Conservation (phyloP, 371 early-diverging fungal species). For the Lichtheimia ornata region DNA sequence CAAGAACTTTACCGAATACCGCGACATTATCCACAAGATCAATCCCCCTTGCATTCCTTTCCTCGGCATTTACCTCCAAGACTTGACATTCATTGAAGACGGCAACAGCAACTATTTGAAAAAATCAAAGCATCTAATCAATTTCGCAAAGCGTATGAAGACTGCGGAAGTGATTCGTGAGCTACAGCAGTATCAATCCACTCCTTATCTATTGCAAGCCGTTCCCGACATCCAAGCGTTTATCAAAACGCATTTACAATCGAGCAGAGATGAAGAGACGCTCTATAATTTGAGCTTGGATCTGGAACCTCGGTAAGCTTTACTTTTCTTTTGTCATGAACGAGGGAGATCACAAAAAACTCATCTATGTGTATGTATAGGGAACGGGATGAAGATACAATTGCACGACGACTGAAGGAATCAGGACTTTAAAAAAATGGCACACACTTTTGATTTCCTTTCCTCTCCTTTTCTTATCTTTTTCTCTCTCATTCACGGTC, state of each 20-base stretch:
- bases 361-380: slow-evolving; percentile 11
- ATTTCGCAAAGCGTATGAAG: slow-evolving; percentile 87
- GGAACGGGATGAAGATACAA: slow-evolving; percentile 65
- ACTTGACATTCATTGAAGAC: slow-evolving; percentile 91
- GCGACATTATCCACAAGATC: slow-evolving; percentile 80
- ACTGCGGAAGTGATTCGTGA: slow-evolving; percentile 88
- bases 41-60: slow-evolving; percentile 95
- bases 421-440: slow-evolving; percentile 63
- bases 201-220: slow-evolving; percentile 74
- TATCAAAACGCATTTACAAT: slow-evolving; percentile 64
- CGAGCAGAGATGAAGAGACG: slow-evolving; percentile 67
- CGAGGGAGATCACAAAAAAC: neutral
- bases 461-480: no score
- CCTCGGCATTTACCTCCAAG: slow-evolving; percentile 85
- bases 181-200: slow-evolving; percentile 88
- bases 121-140: slow-evolving; percentile 70
- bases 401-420: slow-evolving; percentile 61
- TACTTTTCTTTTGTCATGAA: neutral
- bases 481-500: no score
- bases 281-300: slow-evolving; percentile 71
- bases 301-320: slow-evolving; percentile 67
- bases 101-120: slow-evolving; percentile 83
- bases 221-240: slow-evolving; percentile 85
- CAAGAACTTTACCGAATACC: slow-evolving; percentile 84
- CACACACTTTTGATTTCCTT: no score